Conservation (phyloP, 148 eudicot genomes). For the Diospyros kaki region DNA sequence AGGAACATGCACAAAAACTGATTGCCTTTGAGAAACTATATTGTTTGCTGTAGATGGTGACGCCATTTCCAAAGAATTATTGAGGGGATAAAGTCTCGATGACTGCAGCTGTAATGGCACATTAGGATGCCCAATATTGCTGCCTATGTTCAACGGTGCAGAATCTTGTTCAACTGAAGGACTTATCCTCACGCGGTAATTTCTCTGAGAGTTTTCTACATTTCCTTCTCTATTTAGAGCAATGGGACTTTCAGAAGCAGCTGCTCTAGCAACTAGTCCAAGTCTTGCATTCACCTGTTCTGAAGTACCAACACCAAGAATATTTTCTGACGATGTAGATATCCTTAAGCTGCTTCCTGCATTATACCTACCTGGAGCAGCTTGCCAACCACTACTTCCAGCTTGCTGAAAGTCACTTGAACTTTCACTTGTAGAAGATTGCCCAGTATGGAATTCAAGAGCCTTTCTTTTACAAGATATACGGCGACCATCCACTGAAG, state of each 20-base stretch:
- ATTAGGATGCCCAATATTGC: constrained; percentile 26
- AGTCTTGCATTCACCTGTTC: constrained; percentile 51
- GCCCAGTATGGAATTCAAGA: constrained; percentile 62
- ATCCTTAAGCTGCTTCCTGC: constrained; percentile 22
- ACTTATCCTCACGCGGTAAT: constrained; percentile 50
- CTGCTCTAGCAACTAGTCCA: constrained; percentile 46
- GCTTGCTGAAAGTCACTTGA: constrained; percentile 34
- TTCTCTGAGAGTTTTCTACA: constrained; percentile 52
- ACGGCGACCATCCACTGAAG: constrained; percentile 57
- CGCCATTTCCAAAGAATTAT: constrained; percentile 43
- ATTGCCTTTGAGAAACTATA: constrained; percentile 29
- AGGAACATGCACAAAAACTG: constrained; percentile 34
- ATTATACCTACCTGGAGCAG: constrained; percentile 35
- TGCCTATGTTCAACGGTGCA: constrained; percentile 25
- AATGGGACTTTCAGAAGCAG: constrained; percentile 33
- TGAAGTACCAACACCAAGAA: constrained; percentile 14
- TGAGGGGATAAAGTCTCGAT: constrained; percentile 35
- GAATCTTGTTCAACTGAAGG: constrained; percentile 42
- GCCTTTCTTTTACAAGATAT: constrained; percentile 76
- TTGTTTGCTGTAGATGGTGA: constrained; percentile 32
- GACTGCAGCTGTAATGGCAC: constrained; percentile 34
- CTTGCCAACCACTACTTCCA: constrained; percentile 43
- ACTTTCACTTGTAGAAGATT: constrained; percentile 68
- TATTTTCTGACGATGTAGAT: constrained; percentile 32
- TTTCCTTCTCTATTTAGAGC: constrained; percentile 29